Evolutionary conservation across 768 basidiomycete genomes (phyloP), one percentile per base, ranked within the genome.

Genomic region (Tylopilus vinaceipallidus): DNA sequence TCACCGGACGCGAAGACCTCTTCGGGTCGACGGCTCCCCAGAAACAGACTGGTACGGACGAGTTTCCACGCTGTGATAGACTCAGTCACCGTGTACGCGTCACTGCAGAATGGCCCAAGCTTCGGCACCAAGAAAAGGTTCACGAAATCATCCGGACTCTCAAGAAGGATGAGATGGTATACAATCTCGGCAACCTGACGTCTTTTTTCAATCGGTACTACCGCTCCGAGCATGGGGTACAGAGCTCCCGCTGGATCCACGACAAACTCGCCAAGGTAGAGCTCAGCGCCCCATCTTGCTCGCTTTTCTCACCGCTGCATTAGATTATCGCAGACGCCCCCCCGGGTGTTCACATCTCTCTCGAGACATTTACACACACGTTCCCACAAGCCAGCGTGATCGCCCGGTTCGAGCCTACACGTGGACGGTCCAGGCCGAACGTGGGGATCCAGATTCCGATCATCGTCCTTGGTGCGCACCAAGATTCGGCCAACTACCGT

Each of bases 401-500:
- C 12, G 59, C 59, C 10, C 67, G 61, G 22, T 57, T 71, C 29
- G 58, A 66, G 17, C 58, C 61, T 16, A 17, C 29, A 6, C 45
- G 7, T 10, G 45, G 44, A 12, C 17, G 41, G 37, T 35, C 24
- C 20, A 34, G 27, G 29, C 30, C 11, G 52, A 60, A 33, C 22
- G 11, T 22, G 32, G 20, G n/a, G 4, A 38, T 48, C 26, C 52
- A 58, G 9, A 45, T 52, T 20, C 65, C 69, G 4, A 58, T 67
- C 41, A 67, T 69, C 32, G 71, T 76, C 45, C 51, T 76, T 34
- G 74, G 70, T 17, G 69, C 72, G 9, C 75, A 75, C 49, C 69
- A 76, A 57, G 74, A 76, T 49, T 75, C 71, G 6, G 71, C 72
- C 55, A 75, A 75, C 54, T 63, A 60, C 55, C 71, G 54, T 35